Percentiles rank a stretch among this genome's conserved stretches.
phyloP scores from a whole-genome alignment of 2,329 filamentous ascomycete species.

The Dissoconium aciculare region DNA sequence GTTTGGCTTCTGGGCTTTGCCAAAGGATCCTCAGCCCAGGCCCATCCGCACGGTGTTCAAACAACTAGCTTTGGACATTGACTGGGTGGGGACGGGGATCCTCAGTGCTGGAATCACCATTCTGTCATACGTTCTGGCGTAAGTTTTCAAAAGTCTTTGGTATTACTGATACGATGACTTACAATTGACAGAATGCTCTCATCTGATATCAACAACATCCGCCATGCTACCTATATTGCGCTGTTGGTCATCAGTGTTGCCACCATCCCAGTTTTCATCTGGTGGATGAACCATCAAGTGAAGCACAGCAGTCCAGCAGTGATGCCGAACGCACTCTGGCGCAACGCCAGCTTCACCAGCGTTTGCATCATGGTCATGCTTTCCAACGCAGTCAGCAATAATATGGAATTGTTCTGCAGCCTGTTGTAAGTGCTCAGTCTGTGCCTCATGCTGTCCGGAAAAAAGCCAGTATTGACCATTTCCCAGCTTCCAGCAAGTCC shows the following conservation, averaged over 20 bases:
- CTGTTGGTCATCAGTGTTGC: constrained; percentile 32
- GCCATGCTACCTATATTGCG: constrained; percentile 13
- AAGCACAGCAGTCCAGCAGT: constrained; percentile 35
- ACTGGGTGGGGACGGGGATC: constrained; percentile 38
- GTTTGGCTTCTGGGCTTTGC: constrained; percentile 25
- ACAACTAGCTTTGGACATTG: constrained; percentile 31
- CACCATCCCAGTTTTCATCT: constrained; percentile 36
- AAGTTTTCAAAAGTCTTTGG: constrained; percentile 1
- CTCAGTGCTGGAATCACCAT: constrained; percentile 34
- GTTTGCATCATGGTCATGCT: constrained; percentile 35
- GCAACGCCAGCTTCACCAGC: constrained; percentile 39
- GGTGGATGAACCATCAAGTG: constrained; percentile 40
- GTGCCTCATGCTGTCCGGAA: not conserved
- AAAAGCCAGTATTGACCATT: not conserved
- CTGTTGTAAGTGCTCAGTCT: constrained; percentile 18
- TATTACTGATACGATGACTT: constrained; percentile 1
- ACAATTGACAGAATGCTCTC: constrained; percentile 9
- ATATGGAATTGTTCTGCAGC: constrained; percentile 26
- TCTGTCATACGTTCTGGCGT: constrained; percentile 34
- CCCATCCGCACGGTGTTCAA: constrained; percentile 13
- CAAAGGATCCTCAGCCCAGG: constrained; percentile 18
- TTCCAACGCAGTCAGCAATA: constrained; percentile 26
- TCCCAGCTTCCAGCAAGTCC: constrained; percentile 15
- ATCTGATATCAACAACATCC: constrained; percentile 11
- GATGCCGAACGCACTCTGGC: constrained; percentile 50